These are phyloP conservation scores for Sambucus nigra DNA, from an alignment of 129 eudicot genomes.

Conservation along the genomic window DNA sequence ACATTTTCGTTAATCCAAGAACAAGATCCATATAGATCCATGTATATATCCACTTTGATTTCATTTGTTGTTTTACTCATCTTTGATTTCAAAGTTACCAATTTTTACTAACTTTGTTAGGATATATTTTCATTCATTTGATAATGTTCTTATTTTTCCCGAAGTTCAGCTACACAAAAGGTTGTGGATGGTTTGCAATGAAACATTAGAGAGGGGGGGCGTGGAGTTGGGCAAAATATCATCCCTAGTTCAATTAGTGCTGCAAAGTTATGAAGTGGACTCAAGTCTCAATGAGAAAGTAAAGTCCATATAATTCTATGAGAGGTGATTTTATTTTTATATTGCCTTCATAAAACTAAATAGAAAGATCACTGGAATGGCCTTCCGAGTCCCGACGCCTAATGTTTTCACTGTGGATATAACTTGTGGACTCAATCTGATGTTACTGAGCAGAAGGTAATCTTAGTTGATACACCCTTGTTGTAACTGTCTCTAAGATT, in stretches of 20 bases:
- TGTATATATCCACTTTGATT: too few species aligned
- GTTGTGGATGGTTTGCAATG: slow-evolving; percentile 96
- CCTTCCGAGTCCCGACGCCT: slow-evolving; percentile 90
- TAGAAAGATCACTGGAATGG: slow-evolving; percentile 97
- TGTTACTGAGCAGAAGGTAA: too few species aligned
- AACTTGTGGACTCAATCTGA: slow-evolving; percentile 96
- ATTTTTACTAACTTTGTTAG: background rate
- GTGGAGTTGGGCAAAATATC: slow-evolving; percentile 93
- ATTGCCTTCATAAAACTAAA: slow-evolving; percentile 44
- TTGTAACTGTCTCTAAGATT: too few species aligned
- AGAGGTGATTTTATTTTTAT: background rate
- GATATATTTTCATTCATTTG: background rate
- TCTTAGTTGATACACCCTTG: too few species aligned
- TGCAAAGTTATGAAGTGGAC: slow-evolving; percentile 53
- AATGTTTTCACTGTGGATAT: slow-evolving; percentile 94
- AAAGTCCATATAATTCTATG: background rate
- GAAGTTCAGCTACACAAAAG: slow-evolving; percentile 77
- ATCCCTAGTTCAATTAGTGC: slow-evolving; percentile 98
- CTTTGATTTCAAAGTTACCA: too few species aligned
- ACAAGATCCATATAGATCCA: too few species aligned
- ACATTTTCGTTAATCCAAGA: too few species aligned
- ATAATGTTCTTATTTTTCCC: background rate
- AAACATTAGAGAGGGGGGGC: slow-evolving; percentile 98
- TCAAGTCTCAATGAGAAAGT: background rate
- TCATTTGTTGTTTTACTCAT: too few species aligned